Evolutionary conservation across 179 eudicot genomes (phyloP), one percentile per base, ranked within the genome.

Genomic region (Heliamphora pulchella): DNA sequence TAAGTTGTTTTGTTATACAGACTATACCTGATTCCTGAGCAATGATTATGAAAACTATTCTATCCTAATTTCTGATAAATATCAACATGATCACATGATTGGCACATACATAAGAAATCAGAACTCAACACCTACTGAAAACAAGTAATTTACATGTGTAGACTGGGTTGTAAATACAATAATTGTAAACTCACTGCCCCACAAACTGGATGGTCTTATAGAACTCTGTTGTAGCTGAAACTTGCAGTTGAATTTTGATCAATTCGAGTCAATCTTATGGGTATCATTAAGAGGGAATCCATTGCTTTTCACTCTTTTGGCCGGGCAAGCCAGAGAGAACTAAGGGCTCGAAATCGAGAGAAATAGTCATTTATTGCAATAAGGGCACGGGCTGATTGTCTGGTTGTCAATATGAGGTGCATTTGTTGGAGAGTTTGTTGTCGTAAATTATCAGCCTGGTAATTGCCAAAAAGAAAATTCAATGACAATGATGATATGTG

Each of bases 311-410:
- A 88, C 57, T 92, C 98, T 0, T 90, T 88, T 13, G 97, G 98
- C 61, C 98, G 86, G 44, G 98, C 97, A 17, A 92, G 91, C 98
- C 98, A 94, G 47, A 94, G 89, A 66, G 97, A 89, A 85, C 98
- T 94, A 48, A 94, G 93, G 41, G 98, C 98, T 54, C 97, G 86
- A 63, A 94, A 95, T 41, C 98, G 85, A 18, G 97, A 85, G 82
- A 91, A 91, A 58, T 94, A 94, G 78, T 94, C 98, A 54, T 88
- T 81, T 82, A 92, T 90, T 41, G 92, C 89, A 74, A 94, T 89
- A 74, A 92, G 86, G 0, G 96, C 97, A 18, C 98, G 98, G 4
- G 98, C 98, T 2, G 98, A 94, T 79, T 94, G 98, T 6, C 97
- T 83, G 3, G 97, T 92, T 48, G 98, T 94, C 77, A 94, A 81